Base-by-base conservation (phyloP, 2,329 filamentous ascomycete genomes). In the Verticillium dahliae region DNA sequence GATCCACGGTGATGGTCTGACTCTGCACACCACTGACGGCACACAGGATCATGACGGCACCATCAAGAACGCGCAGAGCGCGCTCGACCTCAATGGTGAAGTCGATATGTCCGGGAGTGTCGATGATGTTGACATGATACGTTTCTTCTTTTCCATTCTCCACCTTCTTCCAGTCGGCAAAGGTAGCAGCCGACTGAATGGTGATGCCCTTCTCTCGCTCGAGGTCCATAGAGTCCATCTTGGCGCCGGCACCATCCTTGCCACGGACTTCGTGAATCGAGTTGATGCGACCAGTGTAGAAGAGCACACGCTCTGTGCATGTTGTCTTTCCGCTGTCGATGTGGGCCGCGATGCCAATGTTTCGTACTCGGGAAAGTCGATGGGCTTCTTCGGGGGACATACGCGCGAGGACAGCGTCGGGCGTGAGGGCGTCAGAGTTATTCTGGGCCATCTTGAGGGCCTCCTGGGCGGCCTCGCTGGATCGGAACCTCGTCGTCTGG, bases 171-270 rank as follows among this genome's bases (percentile, higher is more conserved):
- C 95, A 99, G 78, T 99, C 93, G 76, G 92, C 96, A 75, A 97
- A 99, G 1, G 95, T 99, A 31, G 95, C 95, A 11, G 95, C 95
- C 68, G 94, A 98, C 76, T 99, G 94, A 71, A 99, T 99, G 62
- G 95, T 99, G 75, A 99, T 99, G 70, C 95, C 95, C 81, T 97
- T 97, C 76, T 98, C 95, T 76, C 95, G 85, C 79, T 99, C 95
- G 68, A 99, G 82, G 69, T 99, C 95, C 95, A 99, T 99, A 33
- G 93, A 97, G 81, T 99, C 95, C 95, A 99, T 99, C 81, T 99
- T 99, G 64, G 95, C 95, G 67, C 95, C 95, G 50, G 97, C 92
- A 39, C 90, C 86, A 83, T 99, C 95, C 73, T 94, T 93, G 63
- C 92, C 92, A 71, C 95, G 87, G 54, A 99, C 95, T 78, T 99